Conservation (phyloP, 179 eudicot genomes). For the Silene noctiflora region DNA sequence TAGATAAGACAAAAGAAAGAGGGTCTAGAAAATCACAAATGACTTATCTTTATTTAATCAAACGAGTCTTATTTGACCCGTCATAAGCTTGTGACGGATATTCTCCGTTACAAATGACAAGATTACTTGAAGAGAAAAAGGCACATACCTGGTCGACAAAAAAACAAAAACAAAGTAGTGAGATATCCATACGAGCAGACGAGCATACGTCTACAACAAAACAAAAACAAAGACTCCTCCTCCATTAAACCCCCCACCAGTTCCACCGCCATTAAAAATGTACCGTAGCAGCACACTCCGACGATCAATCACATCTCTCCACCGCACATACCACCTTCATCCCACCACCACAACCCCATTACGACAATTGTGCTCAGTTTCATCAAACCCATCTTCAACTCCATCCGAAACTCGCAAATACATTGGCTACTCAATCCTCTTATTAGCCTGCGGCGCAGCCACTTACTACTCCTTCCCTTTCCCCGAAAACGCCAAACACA, state of each 20-base stretch:
- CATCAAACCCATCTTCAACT: constrained; percentile 38
- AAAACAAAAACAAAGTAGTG: too few species aligned
- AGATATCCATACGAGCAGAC: too few species aligned
- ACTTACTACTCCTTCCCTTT: constrained; percentile 96
- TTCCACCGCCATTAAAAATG: constrained; percentile 24
- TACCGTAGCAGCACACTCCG: constrained; percentile 42
- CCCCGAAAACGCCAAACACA: constrained; percentile 73
- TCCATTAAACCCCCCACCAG: background rate
- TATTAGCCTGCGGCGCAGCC: constrained; percentile 61
- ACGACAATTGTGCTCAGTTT: constrained; percentile 30
- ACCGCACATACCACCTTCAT: constrained; percentile 22
- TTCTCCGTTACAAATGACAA: too few species aligned
- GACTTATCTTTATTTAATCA: too few species aligned
- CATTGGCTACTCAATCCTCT: constrained; percentile 69
- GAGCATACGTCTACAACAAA: too few species aligned
- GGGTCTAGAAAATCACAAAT: too few species aligned
- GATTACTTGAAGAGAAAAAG: too few species aligned
- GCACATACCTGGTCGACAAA: too few species aligned
- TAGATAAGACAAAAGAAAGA: too few species aligned
- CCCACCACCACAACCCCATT: constrained; percentile 32
- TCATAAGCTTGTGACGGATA: too few species aligned
- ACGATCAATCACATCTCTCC: constrained; percentile 39
- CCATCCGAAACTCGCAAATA: constrained; percentile 63
- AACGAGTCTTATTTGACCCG: too few species aligned
- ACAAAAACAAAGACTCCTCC: background rate